Evolutionary conservation across 73 alveolate species (phyloP), one percentile per base, ranked within the genome.

Genomic region (Symbiodinium natans): DNA sequence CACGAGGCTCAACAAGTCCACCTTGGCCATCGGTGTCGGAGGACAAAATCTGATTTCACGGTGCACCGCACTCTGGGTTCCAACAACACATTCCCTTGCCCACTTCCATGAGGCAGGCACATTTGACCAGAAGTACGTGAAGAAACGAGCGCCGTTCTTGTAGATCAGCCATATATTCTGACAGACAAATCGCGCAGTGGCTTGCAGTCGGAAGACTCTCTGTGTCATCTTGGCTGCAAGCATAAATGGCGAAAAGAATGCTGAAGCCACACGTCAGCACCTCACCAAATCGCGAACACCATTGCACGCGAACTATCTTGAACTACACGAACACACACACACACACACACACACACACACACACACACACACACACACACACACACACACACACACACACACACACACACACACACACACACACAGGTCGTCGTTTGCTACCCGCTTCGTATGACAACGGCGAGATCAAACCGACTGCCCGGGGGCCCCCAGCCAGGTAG

Each of bases 111-210:
- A n/a, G 96, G 34, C 88, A 82, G 9, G 29, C 39, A 31, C 96
- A 33, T 90, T 90, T 15, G 96, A 90, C 96, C 96, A 90, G 87
- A 90, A 90, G 87, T 90, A 90, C 59, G 96, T 90, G 87, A 90
- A 90, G 33, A 90, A 90, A 46, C 96, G 96, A 77, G 33, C 54
- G 54, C 96, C 96, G 48, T 90, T 90, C 87, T 90, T 90, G 96
- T 63, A 90, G 96, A 90, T 90, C 86, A 90, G 48, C 96, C 96
- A 90, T 19, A 31, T 63, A 41, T 90, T 90, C 96, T 90, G 40
- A n/a, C n/a, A n/a, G n/a, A n/a, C n/a, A n/a, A 48, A 38, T 8
- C 36, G 56, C 40, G 9, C 33, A 63, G 89, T 39, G 3, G 86
- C 29, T 77, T 25, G 33, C 27, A 73, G 84, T 48, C 63, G 63